A percentile compares a stretch with the other conserved stretches of the same genome.
Evolutionary conservation across 2,329 filamentous ascomycete genomes (phyloP).

Genomic region (Talaromyces sp.): DNA sequence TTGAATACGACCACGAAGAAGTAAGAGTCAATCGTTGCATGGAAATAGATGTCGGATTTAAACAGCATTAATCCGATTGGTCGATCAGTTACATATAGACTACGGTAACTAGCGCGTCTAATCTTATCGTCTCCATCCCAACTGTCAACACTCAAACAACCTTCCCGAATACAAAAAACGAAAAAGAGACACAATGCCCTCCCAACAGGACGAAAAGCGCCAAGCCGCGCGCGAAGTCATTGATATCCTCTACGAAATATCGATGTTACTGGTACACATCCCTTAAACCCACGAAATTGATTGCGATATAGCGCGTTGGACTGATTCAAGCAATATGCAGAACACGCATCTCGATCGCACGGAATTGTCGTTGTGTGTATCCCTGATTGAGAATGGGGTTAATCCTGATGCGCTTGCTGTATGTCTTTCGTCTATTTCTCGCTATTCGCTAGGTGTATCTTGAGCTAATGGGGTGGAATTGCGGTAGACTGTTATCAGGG

Average conservation of each 20-base stretch:
- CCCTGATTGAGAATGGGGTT: constrained; percentile 93
- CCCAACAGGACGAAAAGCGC: constrained; percentile 47
- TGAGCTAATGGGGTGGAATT: constrained; percentile 9
- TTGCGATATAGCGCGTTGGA: too few species aligned
- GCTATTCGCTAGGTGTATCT: not conserved
- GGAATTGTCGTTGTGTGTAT: constrained; percentile 90
- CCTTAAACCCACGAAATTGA: not conserved
- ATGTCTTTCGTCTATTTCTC: constrained; percentile 41
- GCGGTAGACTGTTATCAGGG: constrained; percentile 47
- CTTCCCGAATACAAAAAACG: constrained; percentile 5
- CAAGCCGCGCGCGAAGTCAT: constrained; percentile 52
- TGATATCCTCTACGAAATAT: constrained; percentile 53
- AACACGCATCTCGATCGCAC: constrained; percentile 91
- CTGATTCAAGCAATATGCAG: constrained; percentile 48
- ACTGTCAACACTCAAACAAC: not conserved
- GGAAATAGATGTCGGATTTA: not conserved
- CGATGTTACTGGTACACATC: constrained; percentile 44
- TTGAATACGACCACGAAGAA: not conserved
- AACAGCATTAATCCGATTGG: not conserved
- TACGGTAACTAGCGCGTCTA: not conserved
- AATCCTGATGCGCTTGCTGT: constrained; percentile 94
- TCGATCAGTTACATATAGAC: not conserved
- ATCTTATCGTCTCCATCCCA: not conserved
- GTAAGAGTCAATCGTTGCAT: not conserved
- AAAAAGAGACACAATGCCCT: constrained; percentile 32